phyloP scores from a whole-genome alignment of 352 stramenopile genomes.

The Phytophthora brassicae region DNA sequence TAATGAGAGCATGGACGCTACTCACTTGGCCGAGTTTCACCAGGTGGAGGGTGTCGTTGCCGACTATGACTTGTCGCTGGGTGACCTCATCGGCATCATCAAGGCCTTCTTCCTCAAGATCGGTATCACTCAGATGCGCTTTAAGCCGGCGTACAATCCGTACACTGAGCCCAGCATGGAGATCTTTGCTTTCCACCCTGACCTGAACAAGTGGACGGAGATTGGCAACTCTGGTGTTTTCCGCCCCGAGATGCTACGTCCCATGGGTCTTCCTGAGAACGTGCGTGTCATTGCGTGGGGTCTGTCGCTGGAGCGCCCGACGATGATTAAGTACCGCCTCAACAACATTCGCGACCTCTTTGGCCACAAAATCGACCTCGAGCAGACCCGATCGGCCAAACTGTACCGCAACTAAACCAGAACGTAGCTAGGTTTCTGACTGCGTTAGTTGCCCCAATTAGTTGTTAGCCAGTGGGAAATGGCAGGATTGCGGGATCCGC shows the following conservation, averaged over 20 bases:
- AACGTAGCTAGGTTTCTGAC: conserved; percentile 6
- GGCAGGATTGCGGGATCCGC: conserved; percentile 10
- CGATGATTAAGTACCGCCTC: conserved; percentile 99
- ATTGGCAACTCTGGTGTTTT: conserved; percentile 99
- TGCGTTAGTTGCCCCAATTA: conserved; percentile 21
- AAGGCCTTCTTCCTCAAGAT: conserved; percentile 99
- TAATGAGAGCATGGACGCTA: conserved; percentile 99
- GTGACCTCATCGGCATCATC: conserved; percentile 99
- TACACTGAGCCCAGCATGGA: conserved; percentile 99
- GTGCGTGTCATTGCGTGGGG: conserved; percentile 99
- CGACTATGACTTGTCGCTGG: conserved; percentile 98
- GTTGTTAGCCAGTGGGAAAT: conserved; percentile 11
- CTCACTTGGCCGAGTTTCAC: conserved; percentile 99
- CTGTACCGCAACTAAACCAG: conserved; percentile 79
- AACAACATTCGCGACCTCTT: conserved; percentile 99
- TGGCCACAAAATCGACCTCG: conserved; percentile 98
- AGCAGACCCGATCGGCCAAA: conserved; percentile 93
- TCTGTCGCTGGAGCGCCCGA: conserved; percentile 98
- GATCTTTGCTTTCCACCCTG: conserved; percentile 99
- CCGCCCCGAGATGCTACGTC: conserved; percentile 98
- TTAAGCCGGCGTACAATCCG: conserved; percentile 99
- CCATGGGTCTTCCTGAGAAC: conserved; percentile 99
- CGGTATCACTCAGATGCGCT: conserved; percentile 97
- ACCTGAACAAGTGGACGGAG: conserved; percentile 99
- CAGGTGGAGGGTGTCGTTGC: conserved; percentile 99